Evolutionary conservation across 1,139 yeast genomes (phyloP), one percentile per base, ranked within the genome.

Genomic region (Meyerozyma sp.): DNA sequence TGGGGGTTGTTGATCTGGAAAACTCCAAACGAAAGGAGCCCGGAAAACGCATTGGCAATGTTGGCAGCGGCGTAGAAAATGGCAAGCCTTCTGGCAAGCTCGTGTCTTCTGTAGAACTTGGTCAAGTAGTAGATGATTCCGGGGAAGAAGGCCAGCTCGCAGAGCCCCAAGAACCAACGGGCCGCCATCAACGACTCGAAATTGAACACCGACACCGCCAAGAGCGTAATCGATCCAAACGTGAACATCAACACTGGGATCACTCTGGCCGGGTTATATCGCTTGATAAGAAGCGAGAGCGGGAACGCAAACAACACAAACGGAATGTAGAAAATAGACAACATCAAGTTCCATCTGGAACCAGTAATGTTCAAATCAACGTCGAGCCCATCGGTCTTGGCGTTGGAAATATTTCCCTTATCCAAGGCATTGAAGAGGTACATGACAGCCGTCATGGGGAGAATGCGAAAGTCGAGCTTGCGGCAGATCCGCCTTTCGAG

Each of bases 401-500:
- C 60, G 32, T 58, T 57, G 32, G 55, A 48, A 21, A 58, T 56
- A 36, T 58, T 58, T 5, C 58, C 60, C 37, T 56, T 57, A 40
- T 58, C 64, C 42, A 62, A 53, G 7, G 65, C 64, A 47, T 61
- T 61, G 46, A 62, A 61, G 26, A 62, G 54, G 43, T 61, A 62
- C 56, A 62, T 54, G 9, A 58, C 23, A 18, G 65, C 63, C 36
- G 59, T 55, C 18, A 62, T 48, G 3, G 66, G 67, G 23, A 63
- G 48, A 13, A 69, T 66, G 42, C 65, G 55, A 8, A 61, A 43
- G 47, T 69, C 75, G 27, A 69, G 53, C 48, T 68, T 68, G 34
- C 66, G 52, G 28, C 63, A 56, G 14, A 67, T 55, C 18, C 53
- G 50, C 40, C 59, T 56, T 47, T 62, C 65, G 27, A 62, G 49